Evolutionary conservation across 2,329 filamentous ascomycete species (phyloP).

Genomic region (Aspergillus jensenii): DNA sequence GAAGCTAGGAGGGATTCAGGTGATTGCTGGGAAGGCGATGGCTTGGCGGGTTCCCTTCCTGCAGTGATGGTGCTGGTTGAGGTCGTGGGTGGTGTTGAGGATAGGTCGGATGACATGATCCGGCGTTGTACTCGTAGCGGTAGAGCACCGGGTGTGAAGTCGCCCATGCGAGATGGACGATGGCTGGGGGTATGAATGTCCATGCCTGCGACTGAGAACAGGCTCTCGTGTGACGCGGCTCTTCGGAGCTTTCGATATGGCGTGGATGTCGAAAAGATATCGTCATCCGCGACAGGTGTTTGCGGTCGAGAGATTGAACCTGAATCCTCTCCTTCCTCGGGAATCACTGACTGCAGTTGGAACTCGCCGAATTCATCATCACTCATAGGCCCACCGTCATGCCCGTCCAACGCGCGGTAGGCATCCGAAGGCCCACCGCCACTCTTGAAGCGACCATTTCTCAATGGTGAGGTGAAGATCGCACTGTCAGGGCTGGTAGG

Average conservation of each 20-base stretch:
- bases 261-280: slow-evolving; percentile 25
- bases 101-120: slow-evolving; percentile 44
- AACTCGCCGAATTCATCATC: slow-evolving; percentile 22
- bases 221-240: slow-evolving; percentile 78
- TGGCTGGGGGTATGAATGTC: slow-evolving; percentile 82
- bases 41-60: slow-evolving; percentile 26
- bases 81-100: slow-evolving; percentile 39
- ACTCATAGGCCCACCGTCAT: slow-evolving; percentile 9
- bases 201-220: slow-evolving; percentile 81
- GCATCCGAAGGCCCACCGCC: slow-evolving; percentile 58
- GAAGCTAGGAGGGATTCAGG: slow-evolving; percentile 38
- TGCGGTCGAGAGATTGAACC: slow-evolving; percentile 11
- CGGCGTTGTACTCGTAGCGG: slow-evolving; percentile 45
- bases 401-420: slow-evolving; percentile 34
- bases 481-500: slow-evolving; percentile 82
- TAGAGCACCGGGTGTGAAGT: slow-evolving; percentile 48
- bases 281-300: slow-evolving; percentile 18
- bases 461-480: slow-evolving; percentile 62
- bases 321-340: slow-evolving; percentile 40
- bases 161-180: slow-evolving; percentile 72
- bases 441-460: slow-evolving; percentile 61
- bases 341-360: slow-evolving; percentile 35
- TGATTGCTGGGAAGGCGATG: slow-evolving; percentile 24
- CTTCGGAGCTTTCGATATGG: slow-evolving; percentile 57
- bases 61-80: slow-evolving; percentile 39